Percentiles rank a stretch among this genome's conserved stretches.
These are phyloP conservation scores for Mycena galopus DNA, from an alignment of 768 basidiomycete genomes.

Conservation along the genomic window DNA sequence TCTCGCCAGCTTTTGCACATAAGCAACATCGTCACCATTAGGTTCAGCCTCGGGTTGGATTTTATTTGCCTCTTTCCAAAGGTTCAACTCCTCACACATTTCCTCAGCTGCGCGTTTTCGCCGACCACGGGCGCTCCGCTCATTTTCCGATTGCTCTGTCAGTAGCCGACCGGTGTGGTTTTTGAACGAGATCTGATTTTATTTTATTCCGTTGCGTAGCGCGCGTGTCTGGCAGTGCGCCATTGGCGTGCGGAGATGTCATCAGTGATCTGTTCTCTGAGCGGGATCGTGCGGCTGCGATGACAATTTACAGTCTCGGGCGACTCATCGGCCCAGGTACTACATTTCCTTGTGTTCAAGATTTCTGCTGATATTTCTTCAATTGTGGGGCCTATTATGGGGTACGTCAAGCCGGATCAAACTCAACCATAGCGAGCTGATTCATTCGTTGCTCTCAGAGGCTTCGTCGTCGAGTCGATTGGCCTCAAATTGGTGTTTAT, in stretches of 20 bases:
- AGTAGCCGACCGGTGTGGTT: too few species aligned
- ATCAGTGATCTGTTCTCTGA: slow-evolving; percentile 65
- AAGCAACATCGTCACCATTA: too few species aligned
- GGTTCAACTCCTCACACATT: too few species aligned
- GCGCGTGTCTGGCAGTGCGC: slow-evolving; percentile 66
- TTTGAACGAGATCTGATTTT: too few species aligned
- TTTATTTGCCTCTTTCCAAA: too few species aligned
- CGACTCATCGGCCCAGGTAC: slow-evolving; percentile 54
- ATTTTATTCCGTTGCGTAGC: too few species aligned
- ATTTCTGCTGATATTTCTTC: neutral
- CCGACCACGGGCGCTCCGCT: too few species aligned
- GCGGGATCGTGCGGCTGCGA: slow-evolving; percentile 70
- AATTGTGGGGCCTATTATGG: slow-evolving; percentile 61
- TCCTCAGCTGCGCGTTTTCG: too few species aligned
- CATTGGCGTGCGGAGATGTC: slow-evolving; percentile 65
- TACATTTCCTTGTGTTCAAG: slow-evolving; percentile 32
- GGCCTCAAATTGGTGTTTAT: slow-evolving; percentile 66
- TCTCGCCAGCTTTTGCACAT: too few species aligned
- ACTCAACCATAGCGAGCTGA: neutral
- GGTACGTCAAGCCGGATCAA: slow-evolving; percentile 31
- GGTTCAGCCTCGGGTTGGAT: too few species aligned
- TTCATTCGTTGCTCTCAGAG: neutral
- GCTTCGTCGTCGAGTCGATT: slow-evolving; percentile 62
- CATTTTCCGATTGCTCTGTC: too few species aligned
- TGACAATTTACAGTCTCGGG: slow-evolving; percentile 69